Evolutionary conservation across 257 asterid species (phyloP), one percentile per base, ranked within the genome.

Genomic region (Capsicum chinense): DNA sequence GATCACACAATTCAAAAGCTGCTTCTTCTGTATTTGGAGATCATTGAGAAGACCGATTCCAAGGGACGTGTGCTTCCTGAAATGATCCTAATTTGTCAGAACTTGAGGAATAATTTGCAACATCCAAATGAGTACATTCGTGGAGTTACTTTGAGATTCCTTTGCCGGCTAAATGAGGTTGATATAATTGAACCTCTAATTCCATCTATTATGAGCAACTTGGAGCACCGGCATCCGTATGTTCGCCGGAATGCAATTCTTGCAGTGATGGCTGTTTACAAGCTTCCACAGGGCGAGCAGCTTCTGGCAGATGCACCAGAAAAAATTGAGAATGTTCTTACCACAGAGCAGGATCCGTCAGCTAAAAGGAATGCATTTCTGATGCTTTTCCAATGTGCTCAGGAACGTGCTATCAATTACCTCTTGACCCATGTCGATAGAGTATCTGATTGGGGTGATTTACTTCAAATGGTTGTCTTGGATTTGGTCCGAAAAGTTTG

Each of bases 261-360:
- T 88, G 95, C 99, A 82, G 88, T 95, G 83, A 93, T 93, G 97
- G 82, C 99, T 12, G 92, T 95, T 71, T 94, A 92, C 92, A 95
- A 90, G 87, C 98, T 95, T 87, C 98, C 97, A 21, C 96, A 95
- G 33, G 98, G 99, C 6, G 98, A 95, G 83, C 98, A 95, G 88
- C 92, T 94, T 78, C 81, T 95, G 93, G 92, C 92, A 50, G 99
- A 95, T 90, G 99, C 99, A 73, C 99, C 99, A n/a, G 99, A 95
- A 93, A 93, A 90, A 79, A 93, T 95, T 79, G 99, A 95, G 92
- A 93, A 88, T 87, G 84, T 94, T 89, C 97, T 95, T 85, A 88
- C 86, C 16, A 85, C 95, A 10, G 99, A 95, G 92, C 98, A 95
- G 91, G 99, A 95, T 70, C 86, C 88, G 56, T 93, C 99, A 14